phyloP scores from a whole-genome alignment of 192 early-diverging fungal genomes.

The Mortierella alpina region DNA sequence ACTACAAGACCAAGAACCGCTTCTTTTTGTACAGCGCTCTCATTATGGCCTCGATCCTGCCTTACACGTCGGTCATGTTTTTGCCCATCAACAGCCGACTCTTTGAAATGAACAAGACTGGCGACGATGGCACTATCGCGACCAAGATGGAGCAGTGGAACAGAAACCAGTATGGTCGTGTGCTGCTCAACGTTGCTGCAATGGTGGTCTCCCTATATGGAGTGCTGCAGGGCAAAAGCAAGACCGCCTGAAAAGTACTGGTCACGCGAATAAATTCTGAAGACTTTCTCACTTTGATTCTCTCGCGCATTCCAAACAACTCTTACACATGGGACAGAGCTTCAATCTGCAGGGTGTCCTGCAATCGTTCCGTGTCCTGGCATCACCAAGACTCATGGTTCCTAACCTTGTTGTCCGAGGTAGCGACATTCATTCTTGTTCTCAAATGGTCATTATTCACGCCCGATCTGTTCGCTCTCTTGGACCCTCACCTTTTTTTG shows the following conservation, averaged over 20 bases:
- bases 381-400: constrained; percentile 74
- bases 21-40: constrained; percentile 20
- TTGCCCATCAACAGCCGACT: constrained; percentile 15
- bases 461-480: not conserved
- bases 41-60: constrained; percentile 16
- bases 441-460: not conserved
- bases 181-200: not conserved
- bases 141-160: constrained; percentile 15
- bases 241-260: not conserved
- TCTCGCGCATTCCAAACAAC: not conserved
- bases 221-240: not conserved
- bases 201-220: constrained; percentile 15
- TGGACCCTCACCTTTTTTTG: not conserved
- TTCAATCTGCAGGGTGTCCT: constrained; percentile 77
- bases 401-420: constrained; percentile 81
- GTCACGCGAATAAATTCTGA: not conserved
- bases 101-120: constrained; percentile 11
- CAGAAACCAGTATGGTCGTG: constrained; percentile 12
- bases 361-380: constrained; percentile 63
- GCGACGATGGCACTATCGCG: constrained; percentile 8
- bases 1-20: constrained; percentile 35
- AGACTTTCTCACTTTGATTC: constrained; percentile 1
- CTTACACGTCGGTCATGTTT: constrained; percentile 18
- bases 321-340: constrained; percentile 77
- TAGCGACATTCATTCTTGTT: constrained; percentile 23